phyloP scores from a whole-genome alignment of 1,284 basidiomycete genomes.

The Coniferiporia sulphurascens region DNA sequence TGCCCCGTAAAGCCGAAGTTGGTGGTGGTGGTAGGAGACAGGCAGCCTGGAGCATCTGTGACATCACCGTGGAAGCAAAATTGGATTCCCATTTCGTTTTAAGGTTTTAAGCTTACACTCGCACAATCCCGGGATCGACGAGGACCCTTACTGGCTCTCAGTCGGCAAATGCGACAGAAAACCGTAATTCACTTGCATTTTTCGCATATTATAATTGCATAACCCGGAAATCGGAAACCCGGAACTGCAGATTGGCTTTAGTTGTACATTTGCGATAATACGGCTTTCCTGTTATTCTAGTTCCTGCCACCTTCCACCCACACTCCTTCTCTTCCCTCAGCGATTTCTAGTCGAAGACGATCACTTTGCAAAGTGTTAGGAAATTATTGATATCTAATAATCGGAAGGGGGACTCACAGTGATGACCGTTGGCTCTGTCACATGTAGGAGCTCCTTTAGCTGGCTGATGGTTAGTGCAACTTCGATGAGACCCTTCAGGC shows the following conservation, averaged over 20 bases:
- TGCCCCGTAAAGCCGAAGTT: not conserved
- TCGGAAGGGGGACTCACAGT: slow-evolving; percentile 53
- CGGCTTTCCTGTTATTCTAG: not conserved
- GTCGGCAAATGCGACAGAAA: not conserved
- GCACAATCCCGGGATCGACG: not conserved
- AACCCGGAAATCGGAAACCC: not conserved
- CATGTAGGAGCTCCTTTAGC: slow-evolving; percentile 80
- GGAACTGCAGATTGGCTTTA: not conserved
- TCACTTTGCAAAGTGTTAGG: not conserved
- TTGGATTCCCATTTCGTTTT: not conserved
- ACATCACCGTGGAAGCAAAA: not conserved
- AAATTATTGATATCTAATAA: not conserved
- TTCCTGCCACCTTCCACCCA: not conserved
- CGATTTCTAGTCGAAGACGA: not conserved
- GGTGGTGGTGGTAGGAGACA: not conserved
- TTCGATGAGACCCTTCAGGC: slow-evolving; percentile 92
- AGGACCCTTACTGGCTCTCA: not conserved
- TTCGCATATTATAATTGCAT: not conserved
- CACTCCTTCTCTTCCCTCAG: not conserved
- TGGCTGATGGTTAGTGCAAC: slow-evolving; percentile 84
- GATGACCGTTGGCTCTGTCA: slow-evolving; percentile 93
- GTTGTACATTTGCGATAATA: not conserved
- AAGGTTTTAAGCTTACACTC: not conserved
- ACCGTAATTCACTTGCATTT: not conserved
- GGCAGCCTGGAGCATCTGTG: not conserved